Evolutionary conservation across 345 rosid genomes (phyloP).

Genomic region (Aquilaria yunnanensis): DNA sequence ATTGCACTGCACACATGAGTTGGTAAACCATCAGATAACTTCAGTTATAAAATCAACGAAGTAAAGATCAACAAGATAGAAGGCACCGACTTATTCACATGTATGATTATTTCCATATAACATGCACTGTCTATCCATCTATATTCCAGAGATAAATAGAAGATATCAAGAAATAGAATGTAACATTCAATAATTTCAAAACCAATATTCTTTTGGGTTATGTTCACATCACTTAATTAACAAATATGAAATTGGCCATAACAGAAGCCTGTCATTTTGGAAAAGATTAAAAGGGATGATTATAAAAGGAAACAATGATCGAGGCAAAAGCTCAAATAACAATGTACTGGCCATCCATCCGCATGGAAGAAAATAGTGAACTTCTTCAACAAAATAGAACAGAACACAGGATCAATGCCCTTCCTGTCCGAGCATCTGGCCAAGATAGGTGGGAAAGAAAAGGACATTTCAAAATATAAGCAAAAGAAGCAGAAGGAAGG

Average conservation of each 20-base stretch:
- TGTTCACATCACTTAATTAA: neutral
- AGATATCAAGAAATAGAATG: too few species aligned
- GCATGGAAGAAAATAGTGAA: slow-evolving; percentile 10
- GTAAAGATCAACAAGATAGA: too few species aligned
- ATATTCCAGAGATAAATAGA: too few species aligned
- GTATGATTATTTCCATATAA: too few species aligned
- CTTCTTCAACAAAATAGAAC: slow-evolving; percentile 12
- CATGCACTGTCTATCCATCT: too few species aligned
- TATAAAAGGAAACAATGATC: slow-evolving; percentile 1
- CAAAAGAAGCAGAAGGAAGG: neutral
- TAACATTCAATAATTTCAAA: too few species aligned
- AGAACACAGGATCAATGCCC: slow-evolving; percentile 18
- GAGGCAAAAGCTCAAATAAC: neutral
- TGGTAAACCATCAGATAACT: neutral
- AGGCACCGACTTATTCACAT: too few species aligned
- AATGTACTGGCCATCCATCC: neutral
- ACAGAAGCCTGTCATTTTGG: too few species aligned
- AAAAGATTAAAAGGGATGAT: neutral
- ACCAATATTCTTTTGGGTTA: too few species aligned
- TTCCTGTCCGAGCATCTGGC: slow-evolving; percentile 1
- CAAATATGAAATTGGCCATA: neutral
- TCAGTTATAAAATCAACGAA: too few species aligned
- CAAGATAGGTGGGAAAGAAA: slow-evolving; percentile 7
- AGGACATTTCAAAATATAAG: slow-evolving; percentile 2
- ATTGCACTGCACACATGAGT: slow-evolving; percentile 27